A percentile compares a stretch with the other conserved stretches of the same genome.
These are phyloP conservation scores for Withania somnifera DNA, from an alignment of 305 asterid species.

Conservation along the genomic window DNA sequence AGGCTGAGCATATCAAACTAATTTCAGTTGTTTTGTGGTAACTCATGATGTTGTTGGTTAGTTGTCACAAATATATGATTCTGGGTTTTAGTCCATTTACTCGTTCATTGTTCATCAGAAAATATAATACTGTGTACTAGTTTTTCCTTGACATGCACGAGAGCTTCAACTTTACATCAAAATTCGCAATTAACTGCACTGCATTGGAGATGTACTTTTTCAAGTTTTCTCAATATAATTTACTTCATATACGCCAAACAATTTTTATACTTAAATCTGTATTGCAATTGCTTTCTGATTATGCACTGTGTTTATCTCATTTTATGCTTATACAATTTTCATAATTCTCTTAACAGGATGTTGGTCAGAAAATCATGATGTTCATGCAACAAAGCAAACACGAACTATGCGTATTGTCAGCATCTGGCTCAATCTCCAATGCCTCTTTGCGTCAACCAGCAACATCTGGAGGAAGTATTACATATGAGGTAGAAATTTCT, in stretches of 20 bases:
- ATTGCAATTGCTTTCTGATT: neutral
- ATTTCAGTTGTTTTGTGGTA: neutral
- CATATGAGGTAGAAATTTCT: conserved; percentile 40
- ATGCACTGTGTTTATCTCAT: neutral
- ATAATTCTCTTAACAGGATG: conserved; percentile 29
- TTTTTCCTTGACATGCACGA: neutral
- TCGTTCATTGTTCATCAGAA: neutral
- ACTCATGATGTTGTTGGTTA: neutral
- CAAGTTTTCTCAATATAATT: neutral
- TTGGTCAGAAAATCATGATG: conserved; percentile 39
- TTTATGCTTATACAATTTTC: conserved; percentile 4
- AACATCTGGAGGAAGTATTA: conserved; percentile 46
- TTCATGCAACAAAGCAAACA: conserved; percentile 43
- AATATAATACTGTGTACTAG: neutral
- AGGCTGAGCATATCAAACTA: neutral
- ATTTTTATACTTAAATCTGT: neutral
- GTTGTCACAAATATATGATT: neutral
- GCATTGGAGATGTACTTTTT: neutral
- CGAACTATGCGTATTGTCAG: conserved; percentile 48
- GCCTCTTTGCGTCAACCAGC: conserved; percentile 55
- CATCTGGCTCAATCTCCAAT: conserved; percentile 47
- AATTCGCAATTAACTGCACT: neutral
- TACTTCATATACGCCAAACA: too few relatives aligned
- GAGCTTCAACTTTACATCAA: neutral
- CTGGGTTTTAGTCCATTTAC: neutral